Evolutionary conservation across 331 rosid species (phyloP).

Genomic region (Acacia concinna): DNA sequence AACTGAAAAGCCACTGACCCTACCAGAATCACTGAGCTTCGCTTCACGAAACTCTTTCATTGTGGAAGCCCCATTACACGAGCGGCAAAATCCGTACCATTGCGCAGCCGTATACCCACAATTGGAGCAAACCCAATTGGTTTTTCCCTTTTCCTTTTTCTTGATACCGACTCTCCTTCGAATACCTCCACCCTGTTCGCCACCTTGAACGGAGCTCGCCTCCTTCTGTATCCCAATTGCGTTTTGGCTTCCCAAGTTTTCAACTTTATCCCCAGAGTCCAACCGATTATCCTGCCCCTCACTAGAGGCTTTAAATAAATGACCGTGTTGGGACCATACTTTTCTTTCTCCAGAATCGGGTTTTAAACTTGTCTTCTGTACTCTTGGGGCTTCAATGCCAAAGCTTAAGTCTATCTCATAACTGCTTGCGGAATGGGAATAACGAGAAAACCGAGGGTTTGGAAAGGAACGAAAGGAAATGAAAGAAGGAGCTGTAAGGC

Average conservation of each 20-base stretch:
- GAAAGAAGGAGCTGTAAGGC: slow-evolving; percentile 32
- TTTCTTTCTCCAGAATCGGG: neutral
- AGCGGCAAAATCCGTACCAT: slow-evolving; percentile 83
- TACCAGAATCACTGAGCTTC: slow-evolving; percentile 18
- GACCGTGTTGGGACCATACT: slow-evolving; percentile 50
- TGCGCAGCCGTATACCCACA: slow-evolving; percentile 67
- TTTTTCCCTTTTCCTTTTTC: slow-evolving; percentile 58
- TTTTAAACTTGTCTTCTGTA: slow-evolving; percentile 3
- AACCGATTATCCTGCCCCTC: slow-evolving; percentile 3
- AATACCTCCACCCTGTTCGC: neutral
- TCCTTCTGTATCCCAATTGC: slow-evolving; percentile 22
- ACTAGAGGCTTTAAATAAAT: slow-evolving; percentile 9
- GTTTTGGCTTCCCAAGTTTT: slow-evolving; percentile 14
- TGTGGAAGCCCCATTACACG: slow-evolving; percentile 44
- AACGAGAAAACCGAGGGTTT: slow-evolving; percentile 39
- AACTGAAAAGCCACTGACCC: slow-evolving; percentile 39
- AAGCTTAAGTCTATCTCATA: slow-evolving; percentile 21
- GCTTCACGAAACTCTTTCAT: slow-evolving; percentile 52
- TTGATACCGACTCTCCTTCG: slow-evolving; percentile 32
- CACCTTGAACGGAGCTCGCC: slow-evolving; percentile 21
- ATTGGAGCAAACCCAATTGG: slow-evolving; percentile 63
- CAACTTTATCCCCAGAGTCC: slow-evolving; percentile 22
- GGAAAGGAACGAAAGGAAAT: slow-evolving; percentile 37
- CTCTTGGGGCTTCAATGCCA: neutral
- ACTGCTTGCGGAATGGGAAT: slow-evolving; percentile 30